Conservation (phyloP, 305 asterid genomes). For the Rubia balearica region DNA sequence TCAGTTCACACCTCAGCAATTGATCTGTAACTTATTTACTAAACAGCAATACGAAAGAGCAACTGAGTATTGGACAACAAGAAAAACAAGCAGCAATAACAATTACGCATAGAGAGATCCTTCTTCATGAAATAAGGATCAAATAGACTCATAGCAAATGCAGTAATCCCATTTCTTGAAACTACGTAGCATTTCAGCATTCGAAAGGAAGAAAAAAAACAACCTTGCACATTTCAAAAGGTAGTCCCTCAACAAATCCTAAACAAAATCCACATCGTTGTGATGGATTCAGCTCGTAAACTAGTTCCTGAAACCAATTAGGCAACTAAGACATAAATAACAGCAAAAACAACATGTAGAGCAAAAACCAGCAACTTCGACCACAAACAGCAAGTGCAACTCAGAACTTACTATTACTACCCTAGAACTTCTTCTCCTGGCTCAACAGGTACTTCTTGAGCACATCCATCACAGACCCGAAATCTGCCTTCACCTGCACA, state of each 20-base stretch:
- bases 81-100: no score
- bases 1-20: neutral
- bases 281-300: neutral
- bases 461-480: slow-evolving; percentile 29
- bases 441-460: slow-evolving; percentile 21
- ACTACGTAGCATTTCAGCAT: neutral
- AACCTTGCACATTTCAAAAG: neutral
- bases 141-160: neutral
- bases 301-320: neutral
- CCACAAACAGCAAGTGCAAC: neutral
- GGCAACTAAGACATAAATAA: neutral
- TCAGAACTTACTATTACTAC: slow-evolving; percentile 7
- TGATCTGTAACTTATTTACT: neutral
- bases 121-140: neutral
- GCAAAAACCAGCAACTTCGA: neutral
- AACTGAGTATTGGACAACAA: neutral
- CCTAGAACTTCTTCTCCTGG: slow-evolving; percentile 23
- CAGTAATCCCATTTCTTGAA: neutral
- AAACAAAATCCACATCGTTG: neutral
- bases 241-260: neutral
- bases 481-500: slow-evolving; percentile 26
- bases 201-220: neutral
- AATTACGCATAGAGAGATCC: neutral
- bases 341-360: neutral
- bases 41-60: neutral